Evolutionary conservation across 306 rosid species (phyloP).

Genomic region (Ormosia semicastrata): DNA sequence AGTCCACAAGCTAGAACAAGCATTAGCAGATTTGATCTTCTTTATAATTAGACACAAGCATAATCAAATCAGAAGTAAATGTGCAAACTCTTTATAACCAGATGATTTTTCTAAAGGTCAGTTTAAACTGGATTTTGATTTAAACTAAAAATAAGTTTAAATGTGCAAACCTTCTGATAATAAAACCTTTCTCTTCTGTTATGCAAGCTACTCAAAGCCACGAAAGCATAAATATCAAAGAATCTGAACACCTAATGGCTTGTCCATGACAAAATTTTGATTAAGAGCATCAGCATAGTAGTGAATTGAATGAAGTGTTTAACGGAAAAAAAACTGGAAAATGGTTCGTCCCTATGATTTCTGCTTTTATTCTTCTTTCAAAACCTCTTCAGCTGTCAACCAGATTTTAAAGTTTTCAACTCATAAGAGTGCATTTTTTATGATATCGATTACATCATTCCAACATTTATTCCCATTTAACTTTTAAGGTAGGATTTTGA

Average conservation of each 20-base stretch:
- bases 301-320: background rate
- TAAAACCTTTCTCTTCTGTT: background rate
- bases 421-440: background rate
- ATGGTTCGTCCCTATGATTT: background rate
- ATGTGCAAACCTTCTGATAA: no score
- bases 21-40: slow-evolving; percentile 6
- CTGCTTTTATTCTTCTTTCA: background rate
- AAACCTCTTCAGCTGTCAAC: slow-evolving; percentile 7
- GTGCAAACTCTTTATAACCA: background rate
- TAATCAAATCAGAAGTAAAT: background rate
- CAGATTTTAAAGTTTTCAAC: background rate
- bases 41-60: background rate
- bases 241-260: background rate
- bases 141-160: no score
- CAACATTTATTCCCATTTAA: background rate
- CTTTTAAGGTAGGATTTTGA: background rate
- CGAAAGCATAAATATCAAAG: background rate
- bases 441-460: background rate
- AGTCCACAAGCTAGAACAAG: slow-evolving; percentile 2
- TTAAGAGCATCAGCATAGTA: background rate
- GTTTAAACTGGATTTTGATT: no score
- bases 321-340: background rate
- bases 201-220: background rate
- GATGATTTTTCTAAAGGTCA: background rate
- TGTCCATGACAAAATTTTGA: background rate